These are phyloP conservation scores for Solanum gandarillasii DNA, from an alignment of 257 asterid genomes.

Conservation along the genomic window DNA sequence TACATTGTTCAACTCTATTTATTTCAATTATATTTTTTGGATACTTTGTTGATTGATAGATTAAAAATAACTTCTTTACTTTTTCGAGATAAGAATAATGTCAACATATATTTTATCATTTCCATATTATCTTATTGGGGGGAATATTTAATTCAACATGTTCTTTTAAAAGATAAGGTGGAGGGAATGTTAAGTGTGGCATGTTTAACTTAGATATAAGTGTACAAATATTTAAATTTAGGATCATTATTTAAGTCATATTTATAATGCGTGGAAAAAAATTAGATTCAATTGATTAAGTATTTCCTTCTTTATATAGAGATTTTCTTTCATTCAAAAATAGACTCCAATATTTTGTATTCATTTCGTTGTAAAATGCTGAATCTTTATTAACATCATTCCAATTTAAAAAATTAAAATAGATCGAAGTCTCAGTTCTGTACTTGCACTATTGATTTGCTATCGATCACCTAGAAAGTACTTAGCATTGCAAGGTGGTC, in stretches of 20 bases:
- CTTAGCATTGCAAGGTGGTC: neutral
- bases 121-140: neutral
- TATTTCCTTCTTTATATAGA: no score
- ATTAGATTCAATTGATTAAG: neutral
- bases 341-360: neutral
- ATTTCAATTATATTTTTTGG: neutral
- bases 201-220: no score
- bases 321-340: no score
- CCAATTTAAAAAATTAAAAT: neutral
- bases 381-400: accelerated
- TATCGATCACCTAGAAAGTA: neutral
- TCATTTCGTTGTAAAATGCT: neutral
- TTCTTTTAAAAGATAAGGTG: neutral
- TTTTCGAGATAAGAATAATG: no score
- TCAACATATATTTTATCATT: neutral
- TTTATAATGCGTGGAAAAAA: neutral
- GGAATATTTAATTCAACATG: neutral
- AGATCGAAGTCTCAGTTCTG: neutral
- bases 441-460: neutral
- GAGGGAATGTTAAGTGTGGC: neutral
- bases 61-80: neutral
- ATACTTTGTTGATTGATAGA: neutral
- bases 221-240: neutral
- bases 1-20: neutral
- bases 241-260: neutral